These are phyloP conservation scores for Scytalidium lignicola DNA, from an alignment of 2,329 filamentous ascomycete species.

Conservation along the genomic window DNA sequence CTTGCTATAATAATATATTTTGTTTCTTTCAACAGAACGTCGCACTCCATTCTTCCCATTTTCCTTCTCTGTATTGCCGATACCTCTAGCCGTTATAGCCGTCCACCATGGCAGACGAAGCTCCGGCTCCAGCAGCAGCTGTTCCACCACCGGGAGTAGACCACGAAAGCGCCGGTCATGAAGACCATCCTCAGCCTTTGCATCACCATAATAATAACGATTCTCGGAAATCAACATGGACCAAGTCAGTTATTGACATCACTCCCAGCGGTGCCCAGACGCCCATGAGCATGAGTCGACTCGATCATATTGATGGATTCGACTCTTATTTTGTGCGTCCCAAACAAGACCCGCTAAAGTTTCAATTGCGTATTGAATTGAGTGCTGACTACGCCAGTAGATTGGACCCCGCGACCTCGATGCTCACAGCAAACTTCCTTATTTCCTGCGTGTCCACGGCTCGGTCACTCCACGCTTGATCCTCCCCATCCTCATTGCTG, in stretches of 20 bases:
- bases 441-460: constrained; percentile 70
- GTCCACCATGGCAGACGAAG: background rate
- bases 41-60: too few species aligned
- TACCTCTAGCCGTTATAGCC: background rate
- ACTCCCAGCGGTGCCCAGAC: background rate
- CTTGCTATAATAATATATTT: too few species aligned
- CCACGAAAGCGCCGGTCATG: background rate
- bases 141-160: background rate
- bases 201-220: background rate
- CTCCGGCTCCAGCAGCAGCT: background rate
- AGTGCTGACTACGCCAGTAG: constrained; percentile 28
- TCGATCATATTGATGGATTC: background rate
- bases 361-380: constrained; percentile 40
- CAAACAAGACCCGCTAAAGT: background rate
- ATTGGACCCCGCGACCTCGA: constrained; percentile 62
- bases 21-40: too few species aligned
- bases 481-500: constrained; percentile 59
- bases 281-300: background rate
- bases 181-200: background rate
- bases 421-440: constrained; percentile 71
- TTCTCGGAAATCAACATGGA: background rate
- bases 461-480: constrained; percentile 72
- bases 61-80: background rate
- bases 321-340: background rate
- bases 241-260: background rate